Conservation (phyloP, 495 filamentous ascomycete genomes). For the Xylaria curta region DNA sequence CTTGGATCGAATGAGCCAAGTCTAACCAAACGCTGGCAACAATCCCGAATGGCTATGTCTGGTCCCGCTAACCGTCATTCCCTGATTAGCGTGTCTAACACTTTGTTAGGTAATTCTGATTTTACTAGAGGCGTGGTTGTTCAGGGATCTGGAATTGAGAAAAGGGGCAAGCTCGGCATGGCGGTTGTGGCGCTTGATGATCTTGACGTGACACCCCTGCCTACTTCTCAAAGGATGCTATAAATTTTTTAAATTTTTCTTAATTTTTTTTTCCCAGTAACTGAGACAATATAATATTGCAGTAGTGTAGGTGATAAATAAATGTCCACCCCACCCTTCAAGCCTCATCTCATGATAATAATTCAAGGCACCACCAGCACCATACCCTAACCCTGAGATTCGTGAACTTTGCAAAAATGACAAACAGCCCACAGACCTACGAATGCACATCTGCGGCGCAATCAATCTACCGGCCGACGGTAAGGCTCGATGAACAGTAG, state of each 20-base stretch:
- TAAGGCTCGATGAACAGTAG: conserved; percentile 1
- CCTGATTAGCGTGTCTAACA: conserved; percentile 6
- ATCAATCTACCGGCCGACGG: conserved; percentile 6
- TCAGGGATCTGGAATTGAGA: neutral
- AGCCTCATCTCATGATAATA: neutral
- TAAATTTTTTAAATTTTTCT: neutral
- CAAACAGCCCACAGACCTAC: neutral
- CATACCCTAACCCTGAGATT: neutral
- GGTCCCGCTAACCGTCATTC: conserved; percentile 9
- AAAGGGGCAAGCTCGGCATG: conserved; percentile 8
- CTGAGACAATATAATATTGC: conserved; percentile 11
- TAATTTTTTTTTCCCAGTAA: neutral
- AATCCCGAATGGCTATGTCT: conserved; percentile 23
- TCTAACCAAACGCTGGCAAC: conserved; percentile 24
- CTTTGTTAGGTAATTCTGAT: conserved; percentile 3
- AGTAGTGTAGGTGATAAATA: neutral
- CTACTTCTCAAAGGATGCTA: neutral
- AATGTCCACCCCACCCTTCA: conserved; percentile 10
- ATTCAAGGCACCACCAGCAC: neutral
- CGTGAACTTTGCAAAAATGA: neutral
- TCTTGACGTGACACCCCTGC: conserved; percentile 10
- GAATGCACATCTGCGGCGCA: conserved; percentile 21
- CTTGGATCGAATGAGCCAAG: conserved; percentile 31
- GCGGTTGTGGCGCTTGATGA: conserved; percentile 26
- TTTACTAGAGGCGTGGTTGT: neutral